Percentiles rank a stretch among this genome's conserved stretches.
Conservation (phyloP, 768 basidiomycete species). For the Myochromella boudieri region DNA sequence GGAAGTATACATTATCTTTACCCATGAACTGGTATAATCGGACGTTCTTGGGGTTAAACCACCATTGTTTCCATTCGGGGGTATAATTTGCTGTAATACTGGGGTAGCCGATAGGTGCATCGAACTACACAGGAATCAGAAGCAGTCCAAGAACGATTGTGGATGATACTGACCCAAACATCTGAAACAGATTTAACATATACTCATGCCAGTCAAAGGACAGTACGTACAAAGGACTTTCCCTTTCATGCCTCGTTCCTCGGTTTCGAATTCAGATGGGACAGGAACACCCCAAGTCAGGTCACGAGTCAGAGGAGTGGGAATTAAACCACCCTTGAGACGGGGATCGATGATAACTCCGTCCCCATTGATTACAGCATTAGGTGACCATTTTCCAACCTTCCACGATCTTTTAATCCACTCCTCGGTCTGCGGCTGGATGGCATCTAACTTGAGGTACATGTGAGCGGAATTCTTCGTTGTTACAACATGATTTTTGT, state of each 20-base stretch:
- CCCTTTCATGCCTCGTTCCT: conserved; percentile 81
- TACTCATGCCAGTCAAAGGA: not conserved
- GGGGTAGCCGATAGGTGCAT: conserved; percentile 94
- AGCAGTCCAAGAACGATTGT: not conserved
- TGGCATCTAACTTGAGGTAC: conserved; percentile 82
- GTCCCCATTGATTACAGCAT: conserved; percentile 85
- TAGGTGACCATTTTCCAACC: conserved; percentile 89
- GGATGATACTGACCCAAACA: conserved; percentile 76
- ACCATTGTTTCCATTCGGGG: conserved; percentile 94
- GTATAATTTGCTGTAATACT: conserved; percentile 97
- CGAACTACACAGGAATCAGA: conserved; percentile 64
- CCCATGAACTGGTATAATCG: conserved; percentile 99
- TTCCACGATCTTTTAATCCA: conserved; percentile 84
- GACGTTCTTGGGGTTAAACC: conserved; percentile 90
- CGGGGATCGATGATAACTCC: conserved; percentile 90
- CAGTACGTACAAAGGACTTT: conserved; percentile 91
- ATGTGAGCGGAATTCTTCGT: conserved; percentile 84
- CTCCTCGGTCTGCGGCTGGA: conserved; percentile 81
- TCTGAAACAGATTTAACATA: conserved; percentile 43
- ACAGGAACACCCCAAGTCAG: conserved; percentile 96
- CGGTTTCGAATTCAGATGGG: conserved; percentile 55
- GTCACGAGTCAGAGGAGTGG: conserved; percentile 92
- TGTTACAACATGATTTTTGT: conserved; percentile 76
- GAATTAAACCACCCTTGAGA: conserved; percentile 79
- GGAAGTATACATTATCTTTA: conserved; percentile 99